Evolutionary conservation across 225 moss, liverwort and hornwort species (phyloP).

Genomic region (Ulota crispa): DNA sequence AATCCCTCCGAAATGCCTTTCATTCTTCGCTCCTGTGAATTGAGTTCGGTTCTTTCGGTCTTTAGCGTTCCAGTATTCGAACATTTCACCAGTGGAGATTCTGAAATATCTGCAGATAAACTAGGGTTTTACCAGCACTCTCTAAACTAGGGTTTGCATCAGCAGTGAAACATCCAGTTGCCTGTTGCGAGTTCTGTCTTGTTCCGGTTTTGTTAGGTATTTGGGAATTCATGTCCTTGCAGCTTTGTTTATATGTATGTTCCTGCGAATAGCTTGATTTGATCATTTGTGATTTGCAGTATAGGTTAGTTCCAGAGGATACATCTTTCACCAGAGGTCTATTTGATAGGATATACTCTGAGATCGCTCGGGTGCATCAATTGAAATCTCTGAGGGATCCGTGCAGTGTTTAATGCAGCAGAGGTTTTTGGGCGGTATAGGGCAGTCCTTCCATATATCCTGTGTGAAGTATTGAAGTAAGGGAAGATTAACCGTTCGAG

Average conservation of each 20-base stretch:
- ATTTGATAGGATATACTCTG: constrained; percentile 18
- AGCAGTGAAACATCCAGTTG: neutral
- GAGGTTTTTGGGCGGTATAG: neutral
- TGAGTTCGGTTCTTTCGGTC: neutral
- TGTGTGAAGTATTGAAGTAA: constrained; percentile 1
- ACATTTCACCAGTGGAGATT: constrained; percentile 13
- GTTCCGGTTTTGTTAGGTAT: neutral
- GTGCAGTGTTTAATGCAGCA: neutral
- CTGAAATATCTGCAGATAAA: neutral
- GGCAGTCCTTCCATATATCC: neutral
- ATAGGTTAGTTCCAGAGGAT: neutral
- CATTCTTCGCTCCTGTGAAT: neutral
- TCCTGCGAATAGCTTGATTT: neutral
- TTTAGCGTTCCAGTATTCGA: neutral
- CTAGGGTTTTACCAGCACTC: neutral
- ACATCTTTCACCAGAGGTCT: neutral
- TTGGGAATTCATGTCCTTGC: neutral
- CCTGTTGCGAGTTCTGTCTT: neutral
- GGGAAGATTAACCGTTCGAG: neutral
- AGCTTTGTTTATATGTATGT: neutral
- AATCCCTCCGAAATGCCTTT: neutral
- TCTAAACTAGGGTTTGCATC: constrained; percentile 20
- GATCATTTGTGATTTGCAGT: neutral
- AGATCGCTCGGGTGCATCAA: neutral
- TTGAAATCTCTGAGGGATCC: neutral